Percentiles rank a stretch among this genome's conserved stretches.
Conservation (phyloP, 192 early-diverging fungal species). For the Backusella macrospora region DNA sequence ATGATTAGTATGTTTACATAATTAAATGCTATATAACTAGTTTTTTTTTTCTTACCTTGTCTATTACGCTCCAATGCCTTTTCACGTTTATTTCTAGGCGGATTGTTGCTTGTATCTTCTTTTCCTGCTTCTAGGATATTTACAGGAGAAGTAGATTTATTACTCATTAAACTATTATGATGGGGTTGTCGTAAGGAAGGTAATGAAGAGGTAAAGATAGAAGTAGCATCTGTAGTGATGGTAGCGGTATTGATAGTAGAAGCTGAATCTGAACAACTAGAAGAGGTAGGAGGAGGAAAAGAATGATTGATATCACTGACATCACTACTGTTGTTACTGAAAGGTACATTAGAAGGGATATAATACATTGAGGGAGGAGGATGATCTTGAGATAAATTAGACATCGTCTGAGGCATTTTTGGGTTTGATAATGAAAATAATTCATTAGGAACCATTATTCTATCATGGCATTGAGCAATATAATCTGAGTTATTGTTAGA, state of each 20-base stretch:
- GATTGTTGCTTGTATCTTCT: background rate
- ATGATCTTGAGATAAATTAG: slow-evolving; percentile 2
- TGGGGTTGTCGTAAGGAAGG: background rate
- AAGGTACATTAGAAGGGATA: background rate
- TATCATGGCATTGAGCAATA: background rate
- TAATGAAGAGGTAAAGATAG: background rate
- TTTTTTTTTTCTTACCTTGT: background rate
- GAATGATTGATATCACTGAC: too few species aligned
- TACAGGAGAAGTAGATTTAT: background rate
- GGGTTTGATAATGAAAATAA: background rate
- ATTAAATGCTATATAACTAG: background rate
- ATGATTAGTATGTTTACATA: background rate
- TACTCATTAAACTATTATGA: background rate
- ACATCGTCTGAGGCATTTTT: background rate
- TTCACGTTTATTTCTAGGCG: background rate
- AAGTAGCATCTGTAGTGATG: background rate
- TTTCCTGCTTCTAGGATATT: background rate
- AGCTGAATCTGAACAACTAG: background rate
- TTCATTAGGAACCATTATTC: background rate
- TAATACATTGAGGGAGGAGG: background rate
- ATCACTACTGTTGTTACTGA: background rate
- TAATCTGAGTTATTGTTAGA: background rate
- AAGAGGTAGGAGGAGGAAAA: background rate
- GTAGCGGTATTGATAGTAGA: background rate
- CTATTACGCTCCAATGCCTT: slow-evolving; percentile 3